Evolutionary conservation across 768 basidiomycete species (phyloP), one percentile per base, ranked within the genome.

Genomic region (Phylloporus arenicola): DNA sequence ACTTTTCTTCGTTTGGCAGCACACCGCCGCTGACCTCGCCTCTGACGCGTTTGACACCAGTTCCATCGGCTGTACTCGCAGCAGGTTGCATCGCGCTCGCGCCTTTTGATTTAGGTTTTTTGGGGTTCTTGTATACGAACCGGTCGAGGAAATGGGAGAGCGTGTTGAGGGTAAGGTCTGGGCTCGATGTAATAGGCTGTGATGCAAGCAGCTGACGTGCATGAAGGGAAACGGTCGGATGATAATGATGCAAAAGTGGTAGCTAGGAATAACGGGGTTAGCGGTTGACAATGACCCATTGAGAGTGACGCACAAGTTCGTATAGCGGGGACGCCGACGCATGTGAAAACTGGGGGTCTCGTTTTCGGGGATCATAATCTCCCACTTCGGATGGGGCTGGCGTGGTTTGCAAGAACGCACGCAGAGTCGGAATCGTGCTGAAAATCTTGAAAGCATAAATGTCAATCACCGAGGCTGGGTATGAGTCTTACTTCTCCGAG

Each of bases 121-220:
- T 98, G 1, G 93, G 85, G 65, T 98, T 97, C 68, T 93, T 91
- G 75, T 92, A 97, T 38, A 97, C 90, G 71, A 98, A 97, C 3
- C 94, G 82, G 64, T 98, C 96, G 35, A 98, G 79, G 80, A 99
- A 97, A 60, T 93, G 90, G 1, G 89, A 85, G 20, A 97, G 80
- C 1, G 93, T 94, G 71, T 96, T 93, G 50, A 92, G 83, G 10
- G 89, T 84, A 43, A 99, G 85, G 62, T 98, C 94, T 0, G 91
- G 79, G 9, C 81, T 85, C 10, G 88, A 86, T 0, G 91, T 90
- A 11, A 97, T 71, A 0, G 86, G 84, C 43, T 84, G 75, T 8
- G 77, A 79, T 1, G 73, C 62, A 43, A 97, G 78, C 11, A 99
- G 79, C 63, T 96, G 90, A 7, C 78, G 79, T 0, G 92, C 87